A percentile compares a stretch with the other conserved stretches of the same genome.
phyloP scores from a whole-genome alignment of 805 yeast genomes.

The Wickerhamomyces bisporus region DNA sequence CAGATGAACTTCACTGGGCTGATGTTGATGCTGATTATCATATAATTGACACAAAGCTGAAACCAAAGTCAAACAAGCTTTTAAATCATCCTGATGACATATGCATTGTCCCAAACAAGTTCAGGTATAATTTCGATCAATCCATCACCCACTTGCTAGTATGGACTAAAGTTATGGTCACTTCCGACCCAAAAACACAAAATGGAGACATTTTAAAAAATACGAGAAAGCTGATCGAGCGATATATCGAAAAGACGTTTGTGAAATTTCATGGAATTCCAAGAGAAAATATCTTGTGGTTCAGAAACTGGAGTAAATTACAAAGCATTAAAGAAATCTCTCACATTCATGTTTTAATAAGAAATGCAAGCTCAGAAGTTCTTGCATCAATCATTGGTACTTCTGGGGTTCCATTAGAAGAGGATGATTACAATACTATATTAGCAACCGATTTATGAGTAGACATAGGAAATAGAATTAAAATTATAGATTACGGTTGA shows the following conservation, averaged over 20 bases:
- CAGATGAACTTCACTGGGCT: conserved; percentile 45
- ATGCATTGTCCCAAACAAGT: conserved; percentile 46
- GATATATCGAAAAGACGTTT: conserved; percentile 44
- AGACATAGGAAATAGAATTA: too few species aligned
- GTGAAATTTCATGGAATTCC: conserved; percentile 34
- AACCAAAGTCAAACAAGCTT: conserved; percentile 30
- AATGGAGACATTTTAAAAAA: conserved; percentile 44
- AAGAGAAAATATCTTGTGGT: conserved; percentile 49
- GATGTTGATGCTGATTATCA: conserved; percentile 24
- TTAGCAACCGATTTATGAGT: too few species aligned
- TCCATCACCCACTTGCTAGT: conserved; percentile 50
- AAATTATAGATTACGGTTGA: too few species aligned
- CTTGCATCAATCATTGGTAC: conserved; percentile 16
- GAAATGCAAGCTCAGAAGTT: conserved; percentile 29
- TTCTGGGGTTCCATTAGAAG: conserved; percentile 18
- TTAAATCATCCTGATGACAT: conserved; percentile 39
- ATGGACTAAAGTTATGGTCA: conserved; percentile 57
- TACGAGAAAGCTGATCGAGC: conserved; percentile 37
- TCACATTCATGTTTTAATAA: conserved; percentile 57
- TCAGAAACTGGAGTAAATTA: conserved; percentile 58
- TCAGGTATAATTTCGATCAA: conserved; percentile 53
- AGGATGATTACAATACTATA: conserved; percentile 5
- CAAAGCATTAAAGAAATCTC: conserved; percentile 64
- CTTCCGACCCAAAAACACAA: conserved; percentile 40
- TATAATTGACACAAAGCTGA: conserved; percentile 18